Evolutionary conservation across 306 rosid genomes (phyloP), one percentile per base, ranked within the genome.

Genomic region (Inga laurina): DNA sequence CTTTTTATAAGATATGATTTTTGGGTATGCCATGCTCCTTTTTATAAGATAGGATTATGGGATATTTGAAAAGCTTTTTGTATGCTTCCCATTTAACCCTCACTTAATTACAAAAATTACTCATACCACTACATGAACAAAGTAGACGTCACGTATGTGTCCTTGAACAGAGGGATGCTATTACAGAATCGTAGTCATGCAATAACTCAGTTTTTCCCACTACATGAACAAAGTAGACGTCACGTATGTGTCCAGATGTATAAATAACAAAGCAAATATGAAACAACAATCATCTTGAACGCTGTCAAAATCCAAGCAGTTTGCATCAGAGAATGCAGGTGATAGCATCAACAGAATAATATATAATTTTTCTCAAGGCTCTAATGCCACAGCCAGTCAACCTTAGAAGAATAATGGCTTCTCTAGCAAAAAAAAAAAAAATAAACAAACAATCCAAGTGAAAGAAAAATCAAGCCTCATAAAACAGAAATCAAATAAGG

Each of bases 161-260:
- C 86, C 85, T 92, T 49, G 79, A 86, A 85, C 90, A 83, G 6
- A 85, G 83, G 48, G 90, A 88, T 68, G 86, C 82, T 82, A 92
- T 82, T 21, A 85, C 78, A 59, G 85, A 64, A 76, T 34, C 45
- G 65, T 88, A 66, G 68, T 61, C 79, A 67, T 74, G 82, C 82
- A 85, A 77, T 80, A 82, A 73, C 70, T 86, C 97, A 81, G 86
- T 65, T 85, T 59, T 76, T 74, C 76, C 45, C 46, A 35, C 86
- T 83, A 78, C 68, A 84, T 43, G 79, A 51, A 85, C 72, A 27
- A 78, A 35, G 37, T 46, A 48, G 80, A 81, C 56, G 79, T 15
- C 12, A 14, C 27, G 59, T 78, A 46, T 80, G 69, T 75, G 27
- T 59, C 78, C 81, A 78, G 24, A 69, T 37, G 51, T 51, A 75